phyloP scores from a whole-genome alignment of 345 rosid species.

The Syzygium oleosum region DNA sequence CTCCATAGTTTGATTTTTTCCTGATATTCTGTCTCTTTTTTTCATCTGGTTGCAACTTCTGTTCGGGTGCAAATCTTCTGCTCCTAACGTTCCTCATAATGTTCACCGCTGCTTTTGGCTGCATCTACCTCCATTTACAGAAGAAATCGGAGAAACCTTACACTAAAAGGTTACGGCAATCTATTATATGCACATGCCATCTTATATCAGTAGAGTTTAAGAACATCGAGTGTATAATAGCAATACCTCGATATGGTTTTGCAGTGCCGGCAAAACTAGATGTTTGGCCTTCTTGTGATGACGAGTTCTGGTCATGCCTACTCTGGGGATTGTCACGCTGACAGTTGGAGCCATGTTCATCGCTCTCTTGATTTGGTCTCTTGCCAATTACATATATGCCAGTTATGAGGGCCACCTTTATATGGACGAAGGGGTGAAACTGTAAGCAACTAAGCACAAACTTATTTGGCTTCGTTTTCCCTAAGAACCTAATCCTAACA shows the following conservation, averaged over 20 bases:
- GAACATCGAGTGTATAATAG: too few species aligned
- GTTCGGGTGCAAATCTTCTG: conserved; percentile 46
- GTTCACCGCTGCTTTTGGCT: conserved; percentile 46
- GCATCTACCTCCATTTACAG: conserved; percentile 49
- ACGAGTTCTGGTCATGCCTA: conserved; percentile 29
- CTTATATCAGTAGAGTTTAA: too few species aligned
- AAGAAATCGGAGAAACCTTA: conserved; percentile 8
- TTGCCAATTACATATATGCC: conserved; percentile 11
- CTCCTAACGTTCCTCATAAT: conserved; percentile 53
- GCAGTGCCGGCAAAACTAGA: not conserved
- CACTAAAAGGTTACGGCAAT: too few species aligned
- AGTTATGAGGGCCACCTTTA: conserved; percentile 38
- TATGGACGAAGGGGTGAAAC: conserved; percentile 22
- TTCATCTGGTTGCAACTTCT: too few species aligned
- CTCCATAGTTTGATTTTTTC: not conserved
- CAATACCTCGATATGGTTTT: not conserved
- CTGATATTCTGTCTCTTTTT: not conserved
- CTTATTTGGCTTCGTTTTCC: not conserved
- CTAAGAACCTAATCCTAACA: too few species aligned
- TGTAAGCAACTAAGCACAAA: conserved; percentile 12
- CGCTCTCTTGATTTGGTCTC: conserved; percentile 20
- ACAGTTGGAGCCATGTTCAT: conserved; percentile 26
- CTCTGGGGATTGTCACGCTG: conserved; percentile 32
- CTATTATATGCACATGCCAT: too few species aligned
- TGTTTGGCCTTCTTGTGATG: conserved; percentile 3